These are phyloP conservation scores for Solanum infundibuliforme DNA, from an alignment of 257 asterid genomes.

Conservation along the genomic window DNA sequence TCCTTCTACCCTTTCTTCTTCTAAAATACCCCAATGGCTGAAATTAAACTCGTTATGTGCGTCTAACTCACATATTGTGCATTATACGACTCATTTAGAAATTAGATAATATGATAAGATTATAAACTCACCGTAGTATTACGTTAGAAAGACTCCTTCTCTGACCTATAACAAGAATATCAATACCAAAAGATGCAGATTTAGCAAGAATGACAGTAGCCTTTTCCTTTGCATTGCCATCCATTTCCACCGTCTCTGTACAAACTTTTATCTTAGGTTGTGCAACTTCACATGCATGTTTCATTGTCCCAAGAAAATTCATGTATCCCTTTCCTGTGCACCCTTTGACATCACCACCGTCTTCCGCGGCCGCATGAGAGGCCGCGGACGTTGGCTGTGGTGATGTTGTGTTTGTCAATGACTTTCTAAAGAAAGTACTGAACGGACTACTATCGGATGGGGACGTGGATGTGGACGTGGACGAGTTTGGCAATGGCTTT, in stretches of 20 bases:
- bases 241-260: constrained; percentile 38
- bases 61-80: background rate
- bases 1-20: background rate
- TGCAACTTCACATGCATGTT: constrained; percentile 30
- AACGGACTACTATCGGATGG: background rate
- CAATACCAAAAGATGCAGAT: constrained; percentile 25
- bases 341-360: background rate
- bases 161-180: constrained; percentile 55
- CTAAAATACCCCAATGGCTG: background rate
- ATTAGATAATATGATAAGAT: background rate
- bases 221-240: constrained; percentile 55
- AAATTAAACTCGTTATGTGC: background rate
- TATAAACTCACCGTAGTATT: constrained; percentile 40
- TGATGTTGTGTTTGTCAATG: background rate
- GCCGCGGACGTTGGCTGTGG: background rate
- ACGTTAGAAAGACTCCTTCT: constrained; percentile 46
- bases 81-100: background rate
- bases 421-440: background rate
- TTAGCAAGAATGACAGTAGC: constrained; percentile 43
- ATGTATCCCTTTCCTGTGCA: constrained; percentile 20
- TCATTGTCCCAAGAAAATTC: constrained; percentile 50
- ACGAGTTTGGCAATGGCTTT: constrained; percentile 9
- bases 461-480: background rate
- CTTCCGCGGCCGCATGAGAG: background rate
- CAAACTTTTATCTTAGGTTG: constrained; percentile 32